Base-by-base conservation (phyloP, 805 yeast genomes). In the Wickerhamomyces bovis region DNA sequence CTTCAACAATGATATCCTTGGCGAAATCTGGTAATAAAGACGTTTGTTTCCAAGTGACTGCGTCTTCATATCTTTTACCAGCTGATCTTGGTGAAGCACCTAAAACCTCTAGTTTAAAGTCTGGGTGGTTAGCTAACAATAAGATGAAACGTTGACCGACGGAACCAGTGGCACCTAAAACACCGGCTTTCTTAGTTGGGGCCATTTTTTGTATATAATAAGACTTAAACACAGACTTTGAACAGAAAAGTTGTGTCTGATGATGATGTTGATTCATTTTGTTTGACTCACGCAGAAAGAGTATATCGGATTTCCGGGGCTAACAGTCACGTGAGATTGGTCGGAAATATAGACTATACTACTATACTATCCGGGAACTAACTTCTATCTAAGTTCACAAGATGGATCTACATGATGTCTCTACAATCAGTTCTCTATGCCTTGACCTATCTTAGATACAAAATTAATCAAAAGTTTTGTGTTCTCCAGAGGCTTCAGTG, bases 11-110 rank as follows among this genome's bases (percentile, higher is more conserved):
- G 39, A 92, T 68, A 35, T 74, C 69, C 51, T 77, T 74, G 18
- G 87, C 88, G 20, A 66, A 53, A 41, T 73, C 79, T 16, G 99
- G 99, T 58, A 94, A 70, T 50, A 85, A 69, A 20, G 79, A 78
- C 2, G 97, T 86, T 70, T 94, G 99, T 65, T 90, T 89, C 99
- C 99, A 94, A 53, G 81, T 81, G 41, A 82, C 89, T 6, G 97
- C 98, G 52, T 87, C 90, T 21, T 70, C 69, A 66, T 94, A 94
- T 50, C 74, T 70, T 66, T 86, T 88, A 42, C 98, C 98, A 18
- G 98, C 97, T 22, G 97, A 89, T 64, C 98, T 80, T 18, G 88
- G 61, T 19, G 97, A 88, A 4, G 99, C 99, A 56, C 99, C 99
- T 45, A 94, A 72, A 8, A 81, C 94, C 47, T 77, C 75, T 40